These are phyloP conservation scores for Chrysoporthe cubensis DNA, from an alignment of 2,329 filamentous ascomycete species.

Conservation along the genomic window DNA sequence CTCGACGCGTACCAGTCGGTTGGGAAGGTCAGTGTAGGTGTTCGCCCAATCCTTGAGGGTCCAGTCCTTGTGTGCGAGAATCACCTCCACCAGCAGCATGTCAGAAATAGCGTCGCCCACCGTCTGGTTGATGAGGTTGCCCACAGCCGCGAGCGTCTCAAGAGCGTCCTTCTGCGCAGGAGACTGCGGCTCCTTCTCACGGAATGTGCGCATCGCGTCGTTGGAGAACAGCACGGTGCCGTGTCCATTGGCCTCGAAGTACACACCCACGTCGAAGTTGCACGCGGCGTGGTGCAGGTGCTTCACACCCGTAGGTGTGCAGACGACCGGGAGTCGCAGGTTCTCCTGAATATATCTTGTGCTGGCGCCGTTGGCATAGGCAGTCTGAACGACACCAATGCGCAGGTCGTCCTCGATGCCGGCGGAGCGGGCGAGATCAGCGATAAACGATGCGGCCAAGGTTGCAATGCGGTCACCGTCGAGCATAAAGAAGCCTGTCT, in stretches of 20 bases:
- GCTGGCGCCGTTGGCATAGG: conserved; percentile 94
- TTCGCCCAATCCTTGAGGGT: conserved; percentile 86
- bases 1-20: conserved; percentile 90
- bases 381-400: conserved; percentile 95
- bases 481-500: conserved; percentile 85
- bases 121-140: conserved; percentile 96
- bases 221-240: conserved; percentile 94
- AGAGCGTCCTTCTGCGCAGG: conserved; percentile 90
- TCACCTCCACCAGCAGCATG: conserved; percentile 93
- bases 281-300: conserved; percentile 96
- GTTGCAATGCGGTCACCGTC: conserved; percentile 97
- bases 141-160: conserved; percentile 79
- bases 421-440: conserved; percentile 80
- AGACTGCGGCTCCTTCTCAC: conserved; percentile 79
- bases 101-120: conserved; percentile 96
- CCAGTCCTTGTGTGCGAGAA: conserved; percentile 95
- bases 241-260: conserved; percentile 98
- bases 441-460: conserved; percentile 90
- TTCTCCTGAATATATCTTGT: conserved; percentile 90
- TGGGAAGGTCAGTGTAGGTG: conserved; percentile 93
- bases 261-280: conserved; percentile 93
- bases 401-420: conserved; percentile 80
- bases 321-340: conserved; percentile 85
- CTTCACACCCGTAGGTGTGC: conserved; percentile 95
- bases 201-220: conserved; percentile 78